phyloP scores from a whole-genome alignment of 2,329 filamentous ascomycete species.

The Hymenoscyphus fraxineus region DNA sequence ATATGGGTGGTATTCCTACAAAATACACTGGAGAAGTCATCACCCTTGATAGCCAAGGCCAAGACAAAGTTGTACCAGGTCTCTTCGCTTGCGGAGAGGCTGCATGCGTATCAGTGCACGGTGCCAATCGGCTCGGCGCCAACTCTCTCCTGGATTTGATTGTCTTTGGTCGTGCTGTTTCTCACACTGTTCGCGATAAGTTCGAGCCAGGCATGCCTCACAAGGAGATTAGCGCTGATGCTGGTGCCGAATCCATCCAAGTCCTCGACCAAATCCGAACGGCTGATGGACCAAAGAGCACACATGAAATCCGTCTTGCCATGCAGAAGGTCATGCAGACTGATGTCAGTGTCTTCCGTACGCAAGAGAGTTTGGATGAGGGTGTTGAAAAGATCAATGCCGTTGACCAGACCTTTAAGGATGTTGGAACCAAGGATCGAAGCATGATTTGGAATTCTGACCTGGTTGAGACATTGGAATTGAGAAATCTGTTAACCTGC shows the following conservation, averaged over 20 bases:
- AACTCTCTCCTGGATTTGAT: conserved; percentile 97
- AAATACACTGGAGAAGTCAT: conserved; percentile 96
- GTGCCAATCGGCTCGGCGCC: conserved; percentile 94
- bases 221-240: conserved; percentile 76
- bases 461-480: conserved; percentile 90
- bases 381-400: conserved; percentile 84
- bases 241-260: conserved; percentile 81
- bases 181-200: conserved; percentile 94
- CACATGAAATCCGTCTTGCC: conserved; percentile 78
- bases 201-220: conserved; percentile 79
- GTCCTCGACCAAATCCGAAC: conserved; percentile 82
- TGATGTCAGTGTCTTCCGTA: conserved; percentile 91
- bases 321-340: conserved; percentile 99
- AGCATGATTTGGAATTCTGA: conserved; percentile 99
- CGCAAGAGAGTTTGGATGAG: conserved; percentile 84
- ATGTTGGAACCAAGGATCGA: conserved; percentile 94
- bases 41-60: conserved; percentile 77
- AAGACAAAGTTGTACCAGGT: conserved; percentile 91
- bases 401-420: conserved; percentile 73
- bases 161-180: conserved; percentile 95
- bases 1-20: conserved; percentile 99
- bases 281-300: conserved; percentile 79
- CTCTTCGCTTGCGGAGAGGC: conserved; percentile 96
- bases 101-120: conserved; percentile 95
- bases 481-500: conserved; percentile 94